Evolutionary conservation across 1,284 basidiomycete species (phyloP).

Genomic region (Leccinum pallidistipes): DNA sequence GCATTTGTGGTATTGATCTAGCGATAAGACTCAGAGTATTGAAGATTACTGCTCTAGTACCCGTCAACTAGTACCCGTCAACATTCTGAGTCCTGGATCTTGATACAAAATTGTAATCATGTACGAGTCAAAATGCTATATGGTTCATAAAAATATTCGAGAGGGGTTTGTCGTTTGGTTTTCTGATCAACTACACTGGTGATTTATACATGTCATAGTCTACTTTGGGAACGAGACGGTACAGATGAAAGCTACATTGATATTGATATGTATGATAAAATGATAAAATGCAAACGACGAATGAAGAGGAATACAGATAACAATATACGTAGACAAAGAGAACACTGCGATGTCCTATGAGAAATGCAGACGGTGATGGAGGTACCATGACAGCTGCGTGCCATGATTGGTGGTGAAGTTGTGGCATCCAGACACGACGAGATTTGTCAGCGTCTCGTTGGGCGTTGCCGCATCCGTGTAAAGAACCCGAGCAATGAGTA

Average conservation of each 20-base stretch:
- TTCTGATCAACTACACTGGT: too few species aligned
- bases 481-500: constrained; percentile 47
- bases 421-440: constrained; percentile 29
- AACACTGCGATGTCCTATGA: constrained; percentile 13
- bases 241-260: not conserved
- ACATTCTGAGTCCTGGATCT: too few species aligned
- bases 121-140: too few species aligned
- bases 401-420: constrained; percentile 22
- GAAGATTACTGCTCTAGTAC: too few species aligned
- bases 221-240: too few species aligned
- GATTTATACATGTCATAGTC: too few species aligned
- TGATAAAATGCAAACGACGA: not conserved
- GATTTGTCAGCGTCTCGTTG: constrained; percentile 27
- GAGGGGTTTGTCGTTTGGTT: too few species aligned
- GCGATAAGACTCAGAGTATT: too few species aligned
- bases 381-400: constrained; percentile 28
- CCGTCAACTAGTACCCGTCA: too few species aligned
- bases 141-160: too few species aligned
- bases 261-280: not conserved
- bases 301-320: constrained; percentile 10
- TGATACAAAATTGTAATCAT: too few species aligned
- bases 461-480: constrained; percentile 44
- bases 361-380: constrained; percentile 29
- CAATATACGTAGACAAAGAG: constrained; percentile 3
- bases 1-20: too few species aligned